Evolutionary conservation across 75 land plant species (phyloP).

Genomic region (Picea glauca): DNA sequence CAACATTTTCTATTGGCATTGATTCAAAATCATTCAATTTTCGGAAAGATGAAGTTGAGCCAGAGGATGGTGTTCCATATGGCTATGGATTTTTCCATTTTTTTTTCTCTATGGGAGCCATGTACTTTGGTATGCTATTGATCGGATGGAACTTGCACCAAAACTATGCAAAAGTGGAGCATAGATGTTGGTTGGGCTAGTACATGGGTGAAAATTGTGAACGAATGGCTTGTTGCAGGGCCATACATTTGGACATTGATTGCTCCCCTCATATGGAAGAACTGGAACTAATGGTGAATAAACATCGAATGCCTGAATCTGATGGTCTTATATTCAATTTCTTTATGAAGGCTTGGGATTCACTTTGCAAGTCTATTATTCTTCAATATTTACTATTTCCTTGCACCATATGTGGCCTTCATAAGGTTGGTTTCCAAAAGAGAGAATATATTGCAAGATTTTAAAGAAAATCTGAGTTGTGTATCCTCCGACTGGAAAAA

Average conservation of each 20-base stretch:
- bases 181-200: too few species aligned
- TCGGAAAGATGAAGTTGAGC: conserved; percentile 38
- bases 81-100: conserved; percentile 98
- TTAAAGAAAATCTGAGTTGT: not conserved
- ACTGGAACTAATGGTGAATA: conserved; percentile 9
- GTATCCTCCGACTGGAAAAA: not conserved
- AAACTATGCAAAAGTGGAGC: conserved; percentile 68
- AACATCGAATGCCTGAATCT: conserved; percentile 1
- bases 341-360: not conserved
- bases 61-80: conserved; percentile 84
- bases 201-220: too few species aligned
- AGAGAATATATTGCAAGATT: not conserved
- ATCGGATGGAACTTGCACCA: conserved; percentile 81
- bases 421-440: not conserved
- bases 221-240: not conserved
- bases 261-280: conserved; percentile 55
- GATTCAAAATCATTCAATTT: conserved; percentile 8
- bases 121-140: conserved; percentile 96
- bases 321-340: not conserved
- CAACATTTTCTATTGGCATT: too few species aligned
- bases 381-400: conserved; percentile 1
- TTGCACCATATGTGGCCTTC: not conserved
- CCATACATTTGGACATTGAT: conserved; percentile 46
- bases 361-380: not conserved
- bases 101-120: conserved; percentile 93